Base-by-base conservation (phyloP, 169 alveolate genomes). In the Plasmodium cynomolgi region DNA sequence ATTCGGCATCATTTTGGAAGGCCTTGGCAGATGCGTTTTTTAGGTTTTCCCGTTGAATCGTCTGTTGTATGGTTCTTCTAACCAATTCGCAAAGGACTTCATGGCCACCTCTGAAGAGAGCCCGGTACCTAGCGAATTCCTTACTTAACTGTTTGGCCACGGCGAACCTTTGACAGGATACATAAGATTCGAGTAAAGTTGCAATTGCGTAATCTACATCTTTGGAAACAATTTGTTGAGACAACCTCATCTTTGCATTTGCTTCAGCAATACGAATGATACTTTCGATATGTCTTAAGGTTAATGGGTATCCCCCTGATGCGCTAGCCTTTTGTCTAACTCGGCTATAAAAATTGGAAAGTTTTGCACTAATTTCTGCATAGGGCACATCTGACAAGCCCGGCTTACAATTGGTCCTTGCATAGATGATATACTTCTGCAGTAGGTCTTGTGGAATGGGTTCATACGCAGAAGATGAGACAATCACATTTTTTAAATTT, bases 181-280 rank as follows among this genome's bases (percentile, higher is more conserved):
- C 97, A 97, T 98, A 99, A 47, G 99, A 97, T 94, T 98, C 99
- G 34, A 99, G 96, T 75, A 99, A 97, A 93, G 99, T 98, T 33
- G 99, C 99, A 72, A 99, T 99, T 7, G 99, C 99, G 54, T 97
- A 96, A 95, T 99, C 99, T 56, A 99, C 98, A 96, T 99, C 99
- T 75, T 92, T 92, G 58, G 98, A 97, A 85, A 98, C 97, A 68
- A 99, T 99, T 72, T 96, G 96, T 77, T 98, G 99, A 84, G 99
- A 97, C 26, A 99, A 96, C 79, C 99, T 97, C 99, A 99, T 99
- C 95, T 97, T 98, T 23, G 99, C 99, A 95, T 97, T 97, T 37
- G 99, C 99, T 96, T 99, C 99, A 4, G 99, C 98, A 92, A 99
- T 98, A 93, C 99, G 97, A 84, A 99, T 97, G 33, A 99, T 97